phyloP scores from a whole-genome alignment of 495 filamentous ascomycete species.

The Penicillium lagena region DNA sequence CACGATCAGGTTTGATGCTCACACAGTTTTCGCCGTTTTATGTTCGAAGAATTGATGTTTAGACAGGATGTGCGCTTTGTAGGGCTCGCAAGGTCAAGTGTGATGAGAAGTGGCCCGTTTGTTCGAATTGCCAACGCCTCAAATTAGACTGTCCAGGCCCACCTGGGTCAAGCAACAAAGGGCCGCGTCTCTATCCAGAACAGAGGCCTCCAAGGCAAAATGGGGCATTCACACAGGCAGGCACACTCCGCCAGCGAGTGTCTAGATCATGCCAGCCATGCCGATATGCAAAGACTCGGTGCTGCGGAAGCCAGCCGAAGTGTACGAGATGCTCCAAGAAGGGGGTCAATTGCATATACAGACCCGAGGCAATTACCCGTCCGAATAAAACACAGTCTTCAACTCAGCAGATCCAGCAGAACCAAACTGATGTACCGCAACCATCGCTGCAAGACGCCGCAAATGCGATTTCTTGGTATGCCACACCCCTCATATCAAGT shows the following conservation, averaged over 20 bases:
- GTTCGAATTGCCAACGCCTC: slow-evolving; percentile 10
- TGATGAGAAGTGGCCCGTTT: slow-evolving; percentile 13
- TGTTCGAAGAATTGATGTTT: background rate
- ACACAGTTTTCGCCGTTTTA: background rate
- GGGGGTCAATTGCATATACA: slow-evolving; percentile 14
- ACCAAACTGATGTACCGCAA: too few relatives aligned
- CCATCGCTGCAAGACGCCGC: too few relatives aligned
- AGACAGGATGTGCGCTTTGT: slow-evolving; percentile 12
- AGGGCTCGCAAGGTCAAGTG: slow-evolving; percentile 17
- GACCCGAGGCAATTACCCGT: background rate
- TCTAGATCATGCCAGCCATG: slow-evolving; percentile 17
- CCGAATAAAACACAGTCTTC: too few relatives aligned
- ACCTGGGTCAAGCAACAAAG: background rate
- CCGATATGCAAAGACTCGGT: slow-evolving; percentile 18
- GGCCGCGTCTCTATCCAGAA: background rate
- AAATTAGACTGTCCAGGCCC: slow-evolving; percentile 12
- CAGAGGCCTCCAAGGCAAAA: background rate
- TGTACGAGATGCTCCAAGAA: slow-evolving; percentile 14
- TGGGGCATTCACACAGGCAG: slow-evolving; percentile 11
- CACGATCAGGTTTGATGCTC: slow-evolving; percentile 10
- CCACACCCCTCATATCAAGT: too few relatives aligned
- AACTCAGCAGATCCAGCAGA: too few relatives aligned
- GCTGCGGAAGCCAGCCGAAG: slow-evolving; percentile 10
- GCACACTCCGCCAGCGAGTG: slow-evolving; percentile 13
- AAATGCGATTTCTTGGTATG: too few relatives aligned